Evolutionary conservation across 1,284 basidiomycete species (phyloP).

Genomic region (Sporisorium scitamineum): DNA sequence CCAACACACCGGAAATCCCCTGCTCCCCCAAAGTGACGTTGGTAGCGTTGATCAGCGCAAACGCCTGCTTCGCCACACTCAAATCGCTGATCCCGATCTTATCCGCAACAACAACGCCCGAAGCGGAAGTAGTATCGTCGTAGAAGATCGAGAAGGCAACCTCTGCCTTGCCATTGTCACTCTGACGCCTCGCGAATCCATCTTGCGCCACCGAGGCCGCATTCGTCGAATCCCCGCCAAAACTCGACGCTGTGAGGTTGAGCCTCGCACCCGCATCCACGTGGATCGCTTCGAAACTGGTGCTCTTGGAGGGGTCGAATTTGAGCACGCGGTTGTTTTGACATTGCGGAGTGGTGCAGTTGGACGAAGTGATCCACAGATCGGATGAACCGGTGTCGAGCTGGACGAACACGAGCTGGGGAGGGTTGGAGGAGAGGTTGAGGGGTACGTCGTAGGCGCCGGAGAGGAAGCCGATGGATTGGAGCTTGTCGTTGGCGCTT

Average conservation of each 20-base stretch:
- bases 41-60: conserved; percentile 61
- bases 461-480: conserved; percentile 25
- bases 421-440: conserved; percentile 37
- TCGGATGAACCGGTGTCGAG: conserved; percentile 55
- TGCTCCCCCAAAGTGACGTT: conserved; percentile 69
- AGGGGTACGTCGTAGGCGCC: conserved; percentile 45
- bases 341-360: conserved; percentile 26
- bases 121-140: conserved; percentile 21
- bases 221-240: conserved; percentile 18
- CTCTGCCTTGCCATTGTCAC: conserved; percentile 1
- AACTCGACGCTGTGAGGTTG: conserved; percentile 15
- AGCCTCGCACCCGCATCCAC: conserved; percentile 10
- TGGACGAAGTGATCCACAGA: conserved; percentile 48
- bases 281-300: conserved; percentile 10
- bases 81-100: conserved; percentile 31
- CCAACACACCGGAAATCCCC: conserved; percentile 70
- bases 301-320: conserved; percentile 31
- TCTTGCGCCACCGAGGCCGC: not conserved
- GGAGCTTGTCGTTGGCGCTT: conserved; percentile 33
- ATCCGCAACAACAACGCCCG: conserved; percentile 30
- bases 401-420: conserved; percentile 50
- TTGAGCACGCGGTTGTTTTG: conserved; percentile 15
- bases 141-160: conserved; percentile 44
- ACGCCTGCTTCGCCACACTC: conserved; percentile 28
- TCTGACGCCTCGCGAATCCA: not conserved